Conservation (phyloP, 495 filamentous ascomycete genomes). For the Bombardia bombarda region DNA sequence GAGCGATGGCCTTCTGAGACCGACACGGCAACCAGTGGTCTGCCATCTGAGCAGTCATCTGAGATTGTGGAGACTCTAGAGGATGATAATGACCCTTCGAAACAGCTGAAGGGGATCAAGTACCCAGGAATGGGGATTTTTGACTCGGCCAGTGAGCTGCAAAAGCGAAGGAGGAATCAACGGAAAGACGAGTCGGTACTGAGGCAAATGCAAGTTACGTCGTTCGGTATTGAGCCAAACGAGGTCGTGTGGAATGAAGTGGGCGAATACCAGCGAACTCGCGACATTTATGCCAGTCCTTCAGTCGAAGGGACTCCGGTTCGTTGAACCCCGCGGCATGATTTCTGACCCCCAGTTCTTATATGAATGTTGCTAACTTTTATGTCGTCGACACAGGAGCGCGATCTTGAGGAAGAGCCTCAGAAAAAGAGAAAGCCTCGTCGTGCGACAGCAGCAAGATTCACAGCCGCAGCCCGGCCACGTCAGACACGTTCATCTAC, state of each 20-base stretch:
- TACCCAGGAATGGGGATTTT: constrained; percentile 87
- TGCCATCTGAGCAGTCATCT: constrained; percentile 18
- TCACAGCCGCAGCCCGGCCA: background rate
- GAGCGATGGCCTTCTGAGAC: constrained; percentile 23
- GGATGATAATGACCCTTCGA: constrained; percentile 23
- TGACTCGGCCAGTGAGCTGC: constrained; percentile 70
- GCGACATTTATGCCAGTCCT: constrained; percentile 42
- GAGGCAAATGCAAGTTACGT: constrained; percentile 61
- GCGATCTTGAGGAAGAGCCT: constrained; percentile 11
- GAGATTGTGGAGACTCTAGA: constrained; percentile 15
- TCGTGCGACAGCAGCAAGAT: constrained; percentile 5
- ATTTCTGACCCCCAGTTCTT: too few relatives aligned
- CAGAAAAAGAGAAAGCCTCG: constrained; percentile 21
- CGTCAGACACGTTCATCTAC: constrained; percentile 11
- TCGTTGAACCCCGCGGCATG: constrained; percentile 10
- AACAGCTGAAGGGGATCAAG: constrained; percentile 63
- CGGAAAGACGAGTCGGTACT: constrained; percentile 69
- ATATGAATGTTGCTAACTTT: constrained; percentile 6
- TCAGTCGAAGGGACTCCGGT: constrained; percentile 41
- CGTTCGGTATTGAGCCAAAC: constrained; percentile 55
- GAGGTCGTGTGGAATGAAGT: constrained; percentile 61
- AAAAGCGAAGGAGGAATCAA: constrained; percentile 77
- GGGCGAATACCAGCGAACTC: constrained; percentile 44
- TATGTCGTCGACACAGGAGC: constrained; percentile 11
- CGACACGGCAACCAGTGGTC: constrained; percentile 20